phyloP scores from a whole-genome alignment of 768 basidiomycete genomes.

The Pisolithus marmoratus region DNA sequence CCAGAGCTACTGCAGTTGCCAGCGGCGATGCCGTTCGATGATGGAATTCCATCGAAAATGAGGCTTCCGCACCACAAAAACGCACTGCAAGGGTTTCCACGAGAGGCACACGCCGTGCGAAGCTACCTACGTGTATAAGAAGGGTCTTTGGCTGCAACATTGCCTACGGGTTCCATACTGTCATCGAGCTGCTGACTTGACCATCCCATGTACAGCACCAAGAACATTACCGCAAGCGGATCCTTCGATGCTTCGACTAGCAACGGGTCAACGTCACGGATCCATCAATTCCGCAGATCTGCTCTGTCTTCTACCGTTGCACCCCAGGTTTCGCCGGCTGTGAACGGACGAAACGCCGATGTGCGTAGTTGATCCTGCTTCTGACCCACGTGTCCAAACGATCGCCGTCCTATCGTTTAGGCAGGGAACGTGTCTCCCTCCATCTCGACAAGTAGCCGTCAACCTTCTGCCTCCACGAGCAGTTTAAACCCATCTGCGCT shows the following conservation, averaged over 20 bases:
- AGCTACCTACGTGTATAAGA: constrained; percentile 7
- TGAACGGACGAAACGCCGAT: constrained; percentile 8
- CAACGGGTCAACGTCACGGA: constrained; percentile 10
- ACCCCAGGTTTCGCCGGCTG: constrained; percentile 5
- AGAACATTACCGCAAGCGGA: constrained; percentile 1
- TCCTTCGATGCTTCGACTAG: neutral
- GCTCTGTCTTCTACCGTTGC: neutral
- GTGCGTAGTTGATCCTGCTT: constrained; percentile 10
- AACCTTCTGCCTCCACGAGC: constrained; percentile 7
- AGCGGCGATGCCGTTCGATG: neutral
- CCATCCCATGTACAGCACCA: constrained; percentile 8
- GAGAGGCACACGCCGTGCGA: constrained; percentile 12
- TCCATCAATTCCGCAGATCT: constrained; percentile 4
- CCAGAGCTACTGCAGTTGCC: no score
- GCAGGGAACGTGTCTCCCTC: constrained; percentile 10
- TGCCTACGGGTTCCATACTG: neutral
- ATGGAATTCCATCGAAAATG: constrained; percentile 7
- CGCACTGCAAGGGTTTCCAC: neutral
- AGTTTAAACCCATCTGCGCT: constrained; percentile 2
- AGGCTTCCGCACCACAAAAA: constrained; percentile 11
- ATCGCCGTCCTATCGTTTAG: constrained; percentile 5
- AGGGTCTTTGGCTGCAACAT: constrained; percentile 11
- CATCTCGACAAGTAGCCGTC: constrained; percentile 1
- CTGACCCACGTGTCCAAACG: constrained; percentile 10
- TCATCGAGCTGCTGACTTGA: neutral